Base-by-base conservation (phyloP, 768 basidiomycete genomes). In the Rhodotorula sphaerocarpa region DNA sequence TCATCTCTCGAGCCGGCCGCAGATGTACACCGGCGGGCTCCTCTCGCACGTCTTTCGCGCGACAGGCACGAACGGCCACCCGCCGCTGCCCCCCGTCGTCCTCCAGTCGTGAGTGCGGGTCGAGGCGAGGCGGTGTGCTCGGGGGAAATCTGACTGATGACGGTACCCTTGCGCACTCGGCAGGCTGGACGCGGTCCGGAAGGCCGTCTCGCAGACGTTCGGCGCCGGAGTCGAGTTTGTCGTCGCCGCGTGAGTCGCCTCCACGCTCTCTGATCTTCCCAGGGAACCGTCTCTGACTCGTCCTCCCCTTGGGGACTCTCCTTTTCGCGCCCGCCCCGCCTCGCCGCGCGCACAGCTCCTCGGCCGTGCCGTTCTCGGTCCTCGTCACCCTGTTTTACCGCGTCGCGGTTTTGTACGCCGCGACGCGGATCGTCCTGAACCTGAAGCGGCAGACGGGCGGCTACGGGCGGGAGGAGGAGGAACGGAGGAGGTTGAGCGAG, bases 301-400 rank as follows among this genome's bases (percentile, higher is more conserved):
- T 39, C 36, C 36, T 9, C 36, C n/a, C n/a, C n/a, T n/a, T n/a
- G n/a, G n/a, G n/a, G n/a, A n/a, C n/a, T n/a, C n/a, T n/a, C n/a
- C n/a, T 47, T 20, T 12, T 7, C 14, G 21, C 54, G 30, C 5
- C 14, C 2, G 5, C 11, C 16, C 1, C 15, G 16, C 6, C 7
- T 28, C 3, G 11, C 15, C n/a, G 9, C 15, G 3, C n/a, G 1
- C 23, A 10, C 59, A 71, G 70, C 9, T 57, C 66, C 2, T 70
- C 70, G 5, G 72, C 72, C 28, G 57, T 73, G 28, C 72, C 72
- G 10, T 57, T 73, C 47, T 70, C 70, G 16, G 71, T 73, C n/a
- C 53, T 73, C 28, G 71, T 67, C 23, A 46, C 47, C 11, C 44
- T 67, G n/a, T 66, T 70, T 50, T 70, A 70, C 65, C 65, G 65